Evolutionary conservation across 1,284 basidiomycete genomes (phyloP).

Genomic region (Agaricales sp.): DNA sequence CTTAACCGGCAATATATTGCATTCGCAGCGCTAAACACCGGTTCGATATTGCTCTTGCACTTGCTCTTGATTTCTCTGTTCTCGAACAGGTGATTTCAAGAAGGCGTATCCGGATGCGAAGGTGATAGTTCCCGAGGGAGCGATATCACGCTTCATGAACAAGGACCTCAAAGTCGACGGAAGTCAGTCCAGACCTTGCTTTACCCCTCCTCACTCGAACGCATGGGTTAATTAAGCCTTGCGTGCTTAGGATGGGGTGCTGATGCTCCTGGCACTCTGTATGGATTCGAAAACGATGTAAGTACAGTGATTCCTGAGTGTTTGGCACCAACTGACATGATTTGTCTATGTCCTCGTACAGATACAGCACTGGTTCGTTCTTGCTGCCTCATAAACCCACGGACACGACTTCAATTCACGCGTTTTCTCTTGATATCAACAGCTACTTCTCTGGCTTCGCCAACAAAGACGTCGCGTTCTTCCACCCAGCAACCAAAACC

Average conservation of each 20-base stretch:
- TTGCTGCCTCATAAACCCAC: neutral
- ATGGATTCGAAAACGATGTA: constrained; percentile 81
- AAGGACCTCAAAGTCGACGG: constrained; percentile 45
- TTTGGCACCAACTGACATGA: constrained; percentile 2
- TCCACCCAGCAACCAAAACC: constrained; percentile 70
- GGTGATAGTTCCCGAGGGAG: constrained; percentile 54
- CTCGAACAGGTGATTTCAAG: constrained; percentile 50
- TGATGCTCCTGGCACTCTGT: constrained; percentile 51
- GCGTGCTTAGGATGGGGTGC: constrained; percentile 45
- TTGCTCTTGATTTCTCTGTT: neutral
- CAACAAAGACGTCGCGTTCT: constrained; percentile 87
- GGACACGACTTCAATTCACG: no score
- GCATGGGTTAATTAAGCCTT: constrained; percentile 3
- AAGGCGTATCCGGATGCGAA: constrained; percentile 72
- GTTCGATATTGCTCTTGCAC: neutral
- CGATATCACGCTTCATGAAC: constrained; percentile 31
- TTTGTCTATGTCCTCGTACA: constrained; percentile 16
- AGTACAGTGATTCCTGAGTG: constrained; percentile 13
- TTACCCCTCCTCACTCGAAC: no score
- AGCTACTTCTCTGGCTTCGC: constrained; percentile 77
- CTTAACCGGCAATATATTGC: no score
- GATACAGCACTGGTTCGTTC: constrained; percentile 51
- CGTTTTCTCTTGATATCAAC: constrained; percentile 2
- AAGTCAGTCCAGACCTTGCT: constrained; percentile 34
- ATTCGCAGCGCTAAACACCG: no score